Base-by-base conservation (phyloP, 2,329 filamentous ascomycete genomes). In the Ceratocystiopsis sp. region DNA sequence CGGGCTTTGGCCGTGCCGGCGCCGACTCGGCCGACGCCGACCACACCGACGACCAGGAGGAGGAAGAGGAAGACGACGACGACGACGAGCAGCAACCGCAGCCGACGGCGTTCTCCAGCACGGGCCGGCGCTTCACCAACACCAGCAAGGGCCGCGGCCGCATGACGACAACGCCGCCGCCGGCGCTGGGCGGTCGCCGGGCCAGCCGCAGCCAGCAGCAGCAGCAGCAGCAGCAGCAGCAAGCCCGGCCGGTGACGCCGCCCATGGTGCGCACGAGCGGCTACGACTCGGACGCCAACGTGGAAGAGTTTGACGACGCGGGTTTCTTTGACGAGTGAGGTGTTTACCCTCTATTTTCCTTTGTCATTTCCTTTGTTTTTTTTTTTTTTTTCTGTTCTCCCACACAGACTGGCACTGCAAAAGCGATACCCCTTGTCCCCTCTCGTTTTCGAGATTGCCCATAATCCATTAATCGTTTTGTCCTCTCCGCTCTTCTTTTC, bases 251-350 rank as follows among this genome's bases (percentile, higher is more conserved):
- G 7, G 62, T 69, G 47, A 79, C 75, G 44, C 74, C 75, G 25
- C 73, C 73, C 0, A 77, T 78, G 70, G 73, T 75, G 69, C 64
- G 63, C 33, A 57, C 66, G 33, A 67, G 65, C 46, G 65, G 64
- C 32, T 80, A 79, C 54, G 75, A 80, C 54, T 65, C 65, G 29
- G 75, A 80, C 55, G 75, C 75, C 8, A 68, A 68, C 35, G 65
- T 68, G 3, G 73, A 68, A 45, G 68, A 73, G 43, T 73, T 73
- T 58, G 71, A 75, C 52, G 71, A 75, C 55, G 66, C 71, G 33
- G 70, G 68, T 43, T 75, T 75, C 59, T 73, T 73, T 50, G 68
- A 71, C 49, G 67, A 72, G 51, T 51, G 32, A 33, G 32, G 7
- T n/a, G 34, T 18, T 38, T 37, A 39, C 36, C 16, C 37, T 17